phyloP scores from a whole-genome alignment of 2,329 filamentous ascomycete species.

The Ceratocystis albifundus region DNA sequence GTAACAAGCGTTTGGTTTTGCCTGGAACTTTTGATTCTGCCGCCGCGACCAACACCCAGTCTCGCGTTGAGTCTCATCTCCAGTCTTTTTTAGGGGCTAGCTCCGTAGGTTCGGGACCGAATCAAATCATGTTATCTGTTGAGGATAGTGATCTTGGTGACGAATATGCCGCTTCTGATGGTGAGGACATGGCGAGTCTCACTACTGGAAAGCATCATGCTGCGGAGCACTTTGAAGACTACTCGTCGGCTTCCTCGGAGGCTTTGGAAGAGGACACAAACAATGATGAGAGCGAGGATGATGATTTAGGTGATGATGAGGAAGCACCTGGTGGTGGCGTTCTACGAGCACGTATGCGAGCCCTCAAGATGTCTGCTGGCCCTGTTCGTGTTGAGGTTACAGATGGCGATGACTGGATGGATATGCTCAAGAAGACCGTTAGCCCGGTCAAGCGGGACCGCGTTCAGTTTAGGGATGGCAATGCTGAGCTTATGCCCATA shows the following conservation, averaged over 20 bases:
- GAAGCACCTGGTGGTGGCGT: conserved; percentile 45
- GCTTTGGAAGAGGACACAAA: conserved; percentile 15
- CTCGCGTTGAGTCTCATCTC: conserved; percentile 27
- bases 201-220: conserved; percentile 61
- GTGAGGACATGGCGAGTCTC: conserved; percentile 67
- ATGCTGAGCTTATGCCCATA: conserved; percentile 37
- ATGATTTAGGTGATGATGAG: conserved; percentile 18
- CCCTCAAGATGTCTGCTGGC: conserved; percentile 47
- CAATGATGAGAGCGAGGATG: conserved; percentile 21
- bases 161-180: conserved; percentile 64
- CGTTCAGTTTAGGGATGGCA: conserved; percentile 45
- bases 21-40: conserved; percentile 67
- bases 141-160: conserved; percentile 55
- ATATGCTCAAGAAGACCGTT: conserved; percentile 86
- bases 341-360: conserved; percentile 52
- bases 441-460: conserved; percentile 89
- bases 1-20: conserved; percentile 40
- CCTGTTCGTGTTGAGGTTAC: conserved; percentile 50
- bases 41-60: conserved; percentile 40
- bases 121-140: conserved; percentile 46
- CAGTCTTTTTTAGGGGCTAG: conserved; percentile 89
- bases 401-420: conserved; percentile 77
- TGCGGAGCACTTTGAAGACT: conserved; percentile 51
- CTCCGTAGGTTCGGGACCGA: conserved; percentile 70
- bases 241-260: conserved; percentile 19